phyloP scores from a whole-genome alignment of 352 stramenopile species.

The Globisporangium carolinianum region DNA sequence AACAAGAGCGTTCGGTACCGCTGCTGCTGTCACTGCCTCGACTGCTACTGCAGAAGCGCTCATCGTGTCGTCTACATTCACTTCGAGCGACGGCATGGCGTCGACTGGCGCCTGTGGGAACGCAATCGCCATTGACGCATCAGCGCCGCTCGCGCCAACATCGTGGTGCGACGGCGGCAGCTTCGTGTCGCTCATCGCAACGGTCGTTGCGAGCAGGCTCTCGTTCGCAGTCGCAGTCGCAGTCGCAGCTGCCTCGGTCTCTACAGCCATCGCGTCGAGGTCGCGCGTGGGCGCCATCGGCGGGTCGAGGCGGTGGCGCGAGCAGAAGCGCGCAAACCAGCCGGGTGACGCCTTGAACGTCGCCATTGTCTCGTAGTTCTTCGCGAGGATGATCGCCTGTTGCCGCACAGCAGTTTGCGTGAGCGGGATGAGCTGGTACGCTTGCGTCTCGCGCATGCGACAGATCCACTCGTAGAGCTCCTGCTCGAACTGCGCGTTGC shows the following conservation, averaged over 20 bases:
- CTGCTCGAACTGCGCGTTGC: slow-evolving; percentile 80
- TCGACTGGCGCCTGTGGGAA: slow-evolving; percentile 10
- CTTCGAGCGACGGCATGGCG: slow-evolving; percentile 7
- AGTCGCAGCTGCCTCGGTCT: slow-evolving; percentile 6
- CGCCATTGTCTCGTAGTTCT: slow-evolving; percentile 80
- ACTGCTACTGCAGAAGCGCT: slow-evolving; percentile 12
- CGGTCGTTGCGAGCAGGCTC: slow-evolving; percentile 3
- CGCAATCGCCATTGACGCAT: slow-evolving; percentile 3
- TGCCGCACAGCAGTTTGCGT: slow-evolving; percentile 81
- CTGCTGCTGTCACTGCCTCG: slow-evolving; percentile 1
- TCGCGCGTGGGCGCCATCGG: slow-evolving; percentile 21
- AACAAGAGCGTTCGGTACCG: slow-evolving; percentile 9
- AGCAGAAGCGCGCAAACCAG: slow-evolving; percentile 87
- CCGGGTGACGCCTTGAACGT: slow-evolving; percentile 83
- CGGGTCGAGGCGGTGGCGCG: slow-evolving; percentile 71
- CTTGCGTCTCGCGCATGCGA: slow-evolving; percentile 71
- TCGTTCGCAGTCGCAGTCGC: slow-evolving; percentile 7
- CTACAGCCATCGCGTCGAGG: slow-evolving; percentile 1
- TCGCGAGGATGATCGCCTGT: slow-evolving; percentile 74
- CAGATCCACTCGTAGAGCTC: slow-evolving; percentile 85
- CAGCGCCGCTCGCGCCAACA: neutral
- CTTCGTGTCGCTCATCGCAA: slow-evolving; percentile 4
- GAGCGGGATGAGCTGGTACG: slow-evolving; percentile 79
- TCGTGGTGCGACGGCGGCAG: neutral
- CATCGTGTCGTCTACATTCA: neutral